Evolutionary conservation across 176 grass and related monocot genomes (phyloP).

Genomic region (Avena insularis): DNA sequence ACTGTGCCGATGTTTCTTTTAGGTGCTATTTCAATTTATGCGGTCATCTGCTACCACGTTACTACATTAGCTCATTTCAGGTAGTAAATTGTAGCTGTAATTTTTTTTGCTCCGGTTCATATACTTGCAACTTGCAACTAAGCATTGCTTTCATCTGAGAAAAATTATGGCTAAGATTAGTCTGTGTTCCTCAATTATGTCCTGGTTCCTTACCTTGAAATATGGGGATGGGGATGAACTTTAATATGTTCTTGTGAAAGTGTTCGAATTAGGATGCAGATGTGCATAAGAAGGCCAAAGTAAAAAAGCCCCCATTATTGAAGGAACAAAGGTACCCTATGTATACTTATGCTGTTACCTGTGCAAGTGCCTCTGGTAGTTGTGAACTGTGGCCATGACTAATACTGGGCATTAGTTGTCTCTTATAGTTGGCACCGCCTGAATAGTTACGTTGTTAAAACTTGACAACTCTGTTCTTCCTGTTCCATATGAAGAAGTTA

Average conservation of each 20-base stretch:
- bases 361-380: slow-evolving; percentile 26
- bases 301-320: slow-evolving; percentile 8
- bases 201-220: not conserved
- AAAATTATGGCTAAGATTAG: slow-evolving; percentile 7
- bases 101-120: not conserved
- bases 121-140: not conserved
- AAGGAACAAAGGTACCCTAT: slow-evolving; percentile 45
- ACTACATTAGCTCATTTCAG: not conserved
- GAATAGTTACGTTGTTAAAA: slow-evolving; percentile 14
- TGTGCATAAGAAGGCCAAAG: slow-evolving; percentile 35
- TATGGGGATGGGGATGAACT: not conserved
- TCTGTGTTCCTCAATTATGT: slow-evolving; percentile 7
- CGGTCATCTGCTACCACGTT: not conserved
- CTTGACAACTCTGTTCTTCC: slow-evolving; percentile 28
- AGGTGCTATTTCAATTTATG: slow-evolving; percentile 6
- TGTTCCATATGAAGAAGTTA: slow-evolving; percentile 25
- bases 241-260: slow-evolving; percentile 39
- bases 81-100: not conserved
- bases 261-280: slow-evolving; percentile 39
- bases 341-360: slow-evolving; percentile 9
- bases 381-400: slow-evolving; percentile 29
- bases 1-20: not conserved
- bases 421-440: not conserved
- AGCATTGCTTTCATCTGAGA: not conserved
- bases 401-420: slow-evolving; percentile 33